Base-by-base conservation (phyloP, 1,284 basidiomycete species). In the Ganoderma sp. region DNA sequence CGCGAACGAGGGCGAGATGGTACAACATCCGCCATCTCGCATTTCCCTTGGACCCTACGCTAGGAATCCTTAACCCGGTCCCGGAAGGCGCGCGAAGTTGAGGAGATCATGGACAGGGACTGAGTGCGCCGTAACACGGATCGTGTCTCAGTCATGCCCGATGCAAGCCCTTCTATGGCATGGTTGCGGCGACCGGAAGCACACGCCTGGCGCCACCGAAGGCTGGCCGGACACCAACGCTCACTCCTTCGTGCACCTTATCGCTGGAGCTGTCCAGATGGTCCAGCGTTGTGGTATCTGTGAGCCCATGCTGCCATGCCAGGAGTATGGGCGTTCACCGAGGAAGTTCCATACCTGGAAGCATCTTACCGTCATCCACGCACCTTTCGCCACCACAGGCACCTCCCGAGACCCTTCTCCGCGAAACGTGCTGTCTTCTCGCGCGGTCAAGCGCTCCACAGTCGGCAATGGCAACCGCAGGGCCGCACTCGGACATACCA, bases 261-360 rank as follows among this genome's bases (percentile, higher is more conserved):
- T 71, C 70, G 68, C 70, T 68, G 68, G 68, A 42, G 39, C 64
- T 64, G 61, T 64, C 50, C 65, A 37, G 12, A 43, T 48, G 48
- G 22, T 5, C 48, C 48, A 4, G 22, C 52, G 39, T 25, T 28
- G 68, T 68, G 58, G 70, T 8, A 42, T 32, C 19, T 61, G 42
- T 63, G 64, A 58, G 64, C 56, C 28, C 58, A 50, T 61, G n/a
- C 43, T 45, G 39, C 45, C 60, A 57, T 45, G 42, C 12, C 57
- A 15, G 17, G 58, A 48, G 2, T 10, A 34, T 58, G 19, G 34
- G 34, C 56, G 56, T 34, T 58, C 52, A 34, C 25, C 6, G 25
- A 19, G 52, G 14, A 19, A 56, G 52, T 56, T 56, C 28, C 52
- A 56, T 56, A 34, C 32, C 60, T 28, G 34, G 66, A 59, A 54